phyloP scores from a whole-genome alignment of 352 stramenopile genomes.

The Stephanocyclus meneghinianus region DNA sequence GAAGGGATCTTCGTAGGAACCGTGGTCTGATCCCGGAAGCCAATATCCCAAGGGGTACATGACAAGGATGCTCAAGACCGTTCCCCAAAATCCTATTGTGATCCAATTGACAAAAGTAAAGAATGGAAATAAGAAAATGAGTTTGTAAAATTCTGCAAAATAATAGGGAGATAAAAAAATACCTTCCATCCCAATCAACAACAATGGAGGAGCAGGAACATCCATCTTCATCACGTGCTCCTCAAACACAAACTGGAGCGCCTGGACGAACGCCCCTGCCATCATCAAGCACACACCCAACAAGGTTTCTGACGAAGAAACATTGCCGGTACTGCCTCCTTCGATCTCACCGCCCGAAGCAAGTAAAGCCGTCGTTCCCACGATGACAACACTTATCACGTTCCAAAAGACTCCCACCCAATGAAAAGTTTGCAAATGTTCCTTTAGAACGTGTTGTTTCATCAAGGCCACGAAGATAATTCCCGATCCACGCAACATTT shows the following conservation, averaged over 20 bases:
- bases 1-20: conserved; percentile 90
- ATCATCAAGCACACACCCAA: conserved; percentile 93
- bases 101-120: background rate
- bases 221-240: conserved; percentile 96
- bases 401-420: conserved; percentile 95
- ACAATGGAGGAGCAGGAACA: conserved; percentile 86
- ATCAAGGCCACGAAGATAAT: conserved; percentile 97
- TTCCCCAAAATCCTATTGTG: conserved; percentile 90
- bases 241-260: conserved; percentile 95
- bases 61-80: conserved; percentile 89
- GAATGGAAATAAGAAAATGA: background rate
- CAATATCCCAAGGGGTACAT: conserved; percentile 90
- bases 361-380: conserved; percentile 91
- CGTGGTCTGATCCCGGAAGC: conserved; percentile 90
- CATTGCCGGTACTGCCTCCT: conserved; percentile 80
- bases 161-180: background rate
- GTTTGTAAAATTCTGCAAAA: background rate
- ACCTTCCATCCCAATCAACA: conserved; percentile 92
- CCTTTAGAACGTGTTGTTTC: conserved; percentile 91
- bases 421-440: conserved; percentile 91
- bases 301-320: conserved; percentile 78
- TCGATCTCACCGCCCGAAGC: conserved; percentile 34
- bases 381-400: conserved; percentile 90
- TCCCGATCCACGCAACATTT: conserved; percentile 86
- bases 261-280: conserved; percentile 91